Percentiles rank a stretch among this genome's conserved stretches.
Conservation (phyloP, 2,329 filamentous ascomycete genomes). For the Immersiporthe knoxdaviesiana region DNA sequence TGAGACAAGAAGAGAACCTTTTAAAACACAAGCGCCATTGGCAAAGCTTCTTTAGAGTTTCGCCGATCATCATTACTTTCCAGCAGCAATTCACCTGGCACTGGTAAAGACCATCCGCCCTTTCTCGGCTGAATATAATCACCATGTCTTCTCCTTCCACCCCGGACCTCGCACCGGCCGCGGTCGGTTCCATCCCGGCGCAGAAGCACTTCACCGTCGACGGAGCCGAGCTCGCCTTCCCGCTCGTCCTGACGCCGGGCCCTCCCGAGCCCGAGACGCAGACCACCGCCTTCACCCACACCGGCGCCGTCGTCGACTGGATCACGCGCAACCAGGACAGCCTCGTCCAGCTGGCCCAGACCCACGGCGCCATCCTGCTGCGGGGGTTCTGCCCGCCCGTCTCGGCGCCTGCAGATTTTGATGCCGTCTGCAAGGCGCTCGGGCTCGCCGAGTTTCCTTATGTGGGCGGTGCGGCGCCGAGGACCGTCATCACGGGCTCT, state of each 20-base stretch:
- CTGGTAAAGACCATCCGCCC: background rate
- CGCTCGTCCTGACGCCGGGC: slow-evolving; percentile 23
- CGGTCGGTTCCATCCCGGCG: slow-evolving; percentile 13
- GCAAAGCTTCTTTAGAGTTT: background rate
- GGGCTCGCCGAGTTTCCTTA: slow-evolving; percentile 24
- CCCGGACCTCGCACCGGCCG: slow-evolving; percentile 22
- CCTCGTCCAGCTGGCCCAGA: slow-evolving; percentile 19
- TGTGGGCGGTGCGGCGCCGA: slow-evolving; percentile 26
- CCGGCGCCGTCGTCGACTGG: slow-evolving; percentile 20
- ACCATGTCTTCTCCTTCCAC: background rate
- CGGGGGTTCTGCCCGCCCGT: slow-evolving; percentile 25
- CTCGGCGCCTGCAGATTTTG: slow-evolving; percentile 23
- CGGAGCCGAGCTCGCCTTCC: slow-evolving; percentile 17
- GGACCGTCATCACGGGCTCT: slow-evolving; percentile 22
- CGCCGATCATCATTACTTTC: too few species aligned
- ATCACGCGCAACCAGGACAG: slow-evolving; percentile 16
- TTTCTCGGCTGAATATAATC: too few species aligned
- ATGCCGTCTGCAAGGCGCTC: slow-evolving; percentile 23
- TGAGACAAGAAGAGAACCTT: background rate
- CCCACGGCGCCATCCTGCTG: slow-evolving; percentile 25
- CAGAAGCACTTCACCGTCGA: slow-evolving; percentile 25
- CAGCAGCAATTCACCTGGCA: background rate
- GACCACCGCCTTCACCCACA: slow-evolving; percentile 6
- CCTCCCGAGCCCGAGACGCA: slow-evolving; percentile 31
- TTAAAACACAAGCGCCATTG: background rate